Percentiles rank a stretch among this genome's conserved stretches.
phyloP scores from a whole-genome alignment of 2,329 filamentous ascomycete genomes.

The Zasmidium angulare region DNA sequence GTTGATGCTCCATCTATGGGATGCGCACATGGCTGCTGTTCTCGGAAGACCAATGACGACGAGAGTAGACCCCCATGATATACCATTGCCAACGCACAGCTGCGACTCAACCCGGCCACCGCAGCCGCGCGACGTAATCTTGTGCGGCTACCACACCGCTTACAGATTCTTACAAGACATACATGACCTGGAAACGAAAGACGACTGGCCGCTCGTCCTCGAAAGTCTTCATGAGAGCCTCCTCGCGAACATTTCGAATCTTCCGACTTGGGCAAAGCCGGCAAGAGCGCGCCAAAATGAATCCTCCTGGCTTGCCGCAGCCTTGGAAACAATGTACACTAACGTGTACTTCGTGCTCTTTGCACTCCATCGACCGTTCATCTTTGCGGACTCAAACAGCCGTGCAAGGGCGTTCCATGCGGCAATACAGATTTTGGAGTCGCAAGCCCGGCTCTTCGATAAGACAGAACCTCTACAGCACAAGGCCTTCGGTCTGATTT shows the following conservation, averaged over 20 bases:
- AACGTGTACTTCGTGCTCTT: not conserved
- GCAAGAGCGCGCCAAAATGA: not conserved
- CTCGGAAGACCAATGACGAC: not conserved
- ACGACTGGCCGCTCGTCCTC: not conserved
- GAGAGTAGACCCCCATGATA: not conserved
- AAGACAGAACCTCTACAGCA: not conserved
- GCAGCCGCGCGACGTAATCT: not conserved
- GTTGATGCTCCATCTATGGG: slow-evolving; percentile 1
- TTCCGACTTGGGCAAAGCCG: not conserved
- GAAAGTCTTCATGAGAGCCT: not conserved
- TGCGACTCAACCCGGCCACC: not conserved
- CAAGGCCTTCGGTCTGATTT: not conserved
- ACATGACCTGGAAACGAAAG: not conserved
- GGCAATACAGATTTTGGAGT: not conserved
- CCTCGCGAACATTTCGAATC: not conserved
- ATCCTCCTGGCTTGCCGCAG: not conserved
- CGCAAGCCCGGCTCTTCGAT: not conserved
- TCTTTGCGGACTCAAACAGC: not conserved
- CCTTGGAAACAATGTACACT: not conserved
- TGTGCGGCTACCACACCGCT: slow-evolving; percentile 1
- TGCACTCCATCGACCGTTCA: not conserved
- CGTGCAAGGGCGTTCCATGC: not conserved
- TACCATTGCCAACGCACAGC: not conserved
- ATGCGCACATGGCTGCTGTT: not conserved
- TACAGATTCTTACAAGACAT: not conserved